Base-by-base conservation (phyloP, 2,329 filamentous ascomycete species). In the Leptographium galeiforme region DNA sequence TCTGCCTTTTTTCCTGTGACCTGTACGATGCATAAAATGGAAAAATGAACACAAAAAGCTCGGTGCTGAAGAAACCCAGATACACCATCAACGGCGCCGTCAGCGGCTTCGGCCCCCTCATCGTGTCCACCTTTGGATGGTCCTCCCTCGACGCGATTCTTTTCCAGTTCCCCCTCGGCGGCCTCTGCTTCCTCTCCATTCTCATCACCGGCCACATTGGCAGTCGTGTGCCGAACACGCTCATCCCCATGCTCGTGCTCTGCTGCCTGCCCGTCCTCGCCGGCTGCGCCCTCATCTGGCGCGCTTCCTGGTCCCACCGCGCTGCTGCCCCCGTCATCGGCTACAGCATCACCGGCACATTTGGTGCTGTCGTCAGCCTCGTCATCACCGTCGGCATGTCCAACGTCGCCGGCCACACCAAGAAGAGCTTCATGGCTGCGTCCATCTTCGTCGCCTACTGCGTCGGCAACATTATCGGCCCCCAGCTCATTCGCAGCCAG, bases 371-470 rank as follows among this genome's bases (percentile, higher is more conserved):
- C 0, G 84, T 86, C 0, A 82, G 78, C 45, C 68, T 78, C 44
- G 70, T 72, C 51, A 74, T 78, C 57, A 72, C 72, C 0, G 57
- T 77, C 7, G 72, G 72, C 38, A 75, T 75, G 72, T 77, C 78
- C 12, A 89, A 89, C 58, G 83, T 89, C 0, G 84, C 85, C 0
- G 85, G 86, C 0, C 77, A 85, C 30, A 89, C 85, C 0, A 89
- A 89, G 69, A 89, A 89, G 71, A 85, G 81, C 57, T 82, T 85
- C 61, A 87, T 85, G 74, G 82, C 85, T 0, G 81, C 82, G 0
- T 81, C 81, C 0, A 83, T 87, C 1, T 89, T 89, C 57, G 82
- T 87, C 0, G 84, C 82, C 0, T 89, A 89, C 62, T 86, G 83
- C 53, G 80, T 89, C 3, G 75, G 85, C 1, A 89, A 89, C 60